A percentile compares a stretch with the other conserved stretches of the same genome.
Conservation (phyloP, 2,329 filamentous ascomycete genomes). For the Penicillium sp. region DNA sequence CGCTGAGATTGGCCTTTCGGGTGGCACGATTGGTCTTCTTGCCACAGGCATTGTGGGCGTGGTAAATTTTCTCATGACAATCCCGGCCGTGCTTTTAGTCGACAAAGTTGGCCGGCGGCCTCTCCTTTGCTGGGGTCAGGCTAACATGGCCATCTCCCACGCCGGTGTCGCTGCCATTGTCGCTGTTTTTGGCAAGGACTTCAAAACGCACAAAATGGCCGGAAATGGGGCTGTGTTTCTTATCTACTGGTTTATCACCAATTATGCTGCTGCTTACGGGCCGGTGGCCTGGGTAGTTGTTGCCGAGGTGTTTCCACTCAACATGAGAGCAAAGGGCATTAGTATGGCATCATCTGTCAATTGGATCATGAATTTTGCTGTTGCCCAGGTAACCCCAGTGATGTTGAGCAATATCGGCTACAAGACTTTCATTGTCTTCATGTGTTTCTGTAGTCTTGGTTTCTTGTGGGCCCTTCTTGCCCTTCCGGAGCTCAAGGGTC, state of each 20-base stretch:
- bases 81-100: not conserved
- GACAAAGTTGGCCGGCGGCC: not conserved
- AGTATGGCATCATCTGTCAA: not conserved
- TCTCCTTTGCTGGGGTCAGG: not conserved
- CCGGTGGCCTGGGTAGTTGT: not conserved
- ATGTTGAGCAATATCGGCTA: not conserved
- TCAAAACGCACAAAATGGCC: not conserved
- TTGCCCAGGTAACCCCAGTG: not conserved
- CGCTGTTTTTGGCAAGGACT: not conserved
- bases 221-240: not conserved
- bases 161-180: not conserved
- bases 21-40: not conserved
- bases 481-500: too few species aligned
- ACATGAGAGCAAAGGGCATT: not conserved
- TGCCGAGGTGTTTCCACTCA: not conserved
- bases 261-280: not conserved
- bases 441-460: too few species aligned
- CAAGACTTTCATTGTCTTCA: too few species aligned
- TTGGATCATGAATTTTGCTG: conserved; percentile 3
- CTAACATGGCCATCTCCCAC: not conserved
- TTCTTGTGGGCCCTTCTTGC: too few species aligned
- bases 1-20: not conserved
- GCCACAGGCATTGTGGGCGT: not conserved
- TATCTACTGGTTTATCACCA: not conserved
- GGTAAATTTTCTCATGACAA: not conserved